Evolutionary conservation across 2,329 filamentous ascomycete species (phyloP).

Genomic region (Diaporthe helianthi): DNA sequence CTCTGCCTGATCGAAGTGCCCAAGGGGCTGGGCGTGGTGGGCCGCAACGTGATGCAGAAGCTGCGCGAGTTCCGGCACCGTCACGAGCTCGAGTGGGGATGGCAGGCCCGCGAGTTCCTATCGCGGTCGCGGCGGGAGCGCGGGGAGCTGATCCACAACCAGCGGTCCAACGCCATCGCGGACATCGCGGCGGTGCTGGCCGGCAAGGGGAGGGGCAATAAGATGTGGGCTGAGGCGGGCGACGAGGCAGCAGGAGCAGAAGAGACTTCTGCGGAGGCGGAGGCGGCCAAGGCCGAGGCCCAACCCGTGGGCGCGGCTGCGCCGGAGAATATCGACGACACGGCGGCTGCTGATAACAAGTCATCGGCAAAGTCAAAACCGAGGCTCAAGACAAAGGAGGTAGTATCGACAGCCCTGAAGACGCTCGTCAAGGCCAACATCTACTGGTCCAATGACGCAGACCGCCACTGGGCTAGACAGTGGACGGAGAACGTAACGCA

Average conservation of each 20-base stretch:
- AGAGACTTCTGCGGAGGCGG: conserved; percentile 35
- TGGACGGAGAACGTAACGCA: conserved; percentile 65
- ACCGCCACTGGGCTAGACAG: conserved; percentile 53
- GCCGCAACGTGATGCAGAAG: conserved; percentile 67
- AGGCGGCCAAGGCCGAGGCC: conserved; percentile 29
- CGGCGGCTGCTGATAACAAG: conserved; percentile 25
- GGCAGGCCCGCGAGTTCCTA: conserved; percentile 51
- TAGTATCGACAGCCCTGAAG: conserved; percentile 24
- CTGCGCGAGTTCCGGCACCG: conserved; percentile 69
- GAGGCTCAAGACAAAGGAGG: background rate
- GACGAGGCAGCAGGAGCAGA: background rate
- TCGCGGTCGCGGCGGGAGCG: conserved; percentile 52
- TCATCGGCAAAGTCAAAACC: background rate
- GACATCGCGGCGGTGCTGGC: conserved; percentile 67
- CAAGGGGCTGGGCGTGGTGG: conserved; percentile 57
- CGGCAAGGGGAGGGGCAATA: conserved; percentile 60
- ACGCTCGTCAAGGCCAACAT: conserved; percentile 52
- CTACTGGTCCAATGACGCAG: conserved; percentile 58
- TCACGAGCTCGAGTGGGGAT: conserved; percentile 68
- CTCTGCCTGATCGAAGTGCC: conserved; percentile 67
- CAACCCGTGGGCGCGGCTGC: background rate
- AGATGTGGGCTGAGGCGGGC: conserved; percentile 44
- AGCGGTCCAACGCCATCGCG: conserved; percentile 67
- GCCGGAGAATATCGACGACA: conserved; percentile 18
- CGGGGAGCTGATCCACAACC: conserved; percentile 62